Evolutionary conservation across 2,329 filamentous ascomycete genomes (phyloP).

Genomic region (Beauveria australis): DNA sequence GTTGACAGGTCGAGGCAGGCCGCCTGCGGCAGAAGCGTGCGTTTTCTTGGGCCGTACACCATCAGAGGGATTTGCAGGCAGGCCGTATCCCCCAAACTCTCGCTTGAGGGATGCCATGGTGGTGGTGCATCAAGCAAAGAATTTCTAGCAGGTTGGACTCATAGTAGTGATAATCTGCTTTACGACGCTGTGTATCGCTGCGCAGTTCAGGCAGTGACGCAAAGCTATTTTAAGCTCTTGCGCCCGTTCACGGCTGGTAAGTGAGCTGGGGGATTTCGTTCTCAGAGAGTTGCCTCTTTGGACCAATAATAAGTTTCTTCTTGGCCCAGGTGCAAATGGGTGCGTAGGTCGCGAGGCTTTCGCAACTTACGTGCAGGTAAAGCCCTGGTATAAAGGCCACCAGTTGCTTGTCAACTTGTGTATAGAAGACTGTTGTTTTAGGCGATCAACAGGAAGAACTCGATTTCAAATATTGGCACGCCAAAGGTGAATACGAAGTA

Average conservation of each 20-base stretch:
- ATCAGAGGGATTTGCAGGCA: constrained; percentile 9
- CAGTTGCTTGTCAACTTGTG: background rate
- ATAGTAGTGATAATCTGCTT: background rate
- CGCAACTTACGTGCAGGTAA: background rate
- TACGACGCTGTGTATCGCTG: background rate
- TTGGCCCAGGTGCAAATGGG: background rate
- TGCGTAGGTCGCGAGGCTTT: background rate
- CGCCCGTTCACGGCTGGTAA: background rate
- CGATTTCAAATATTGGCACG: background rate
- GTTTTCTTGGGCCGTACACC: constrained; percentile 1
- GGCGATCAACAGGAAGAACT: background rate
- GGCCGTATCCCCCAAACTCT: constrained; percentile 11
- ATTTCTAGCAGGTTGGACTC: background rate
- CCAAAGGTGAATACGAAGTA: background rate
- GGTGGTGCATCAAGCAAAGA: background rate
- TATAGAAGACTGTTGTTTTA: background rate
- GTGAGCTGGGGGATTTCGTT: background rate
- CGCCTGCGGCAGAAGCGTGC: background rate
- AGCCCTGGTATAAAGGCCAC: background rate
- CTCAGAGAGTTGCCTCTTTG: background rate
- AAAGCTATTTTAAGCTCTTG: background rate
- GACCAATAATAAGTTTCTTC: background rate
- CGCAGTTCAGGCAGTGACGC: background rate
- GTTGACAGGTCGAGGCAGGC: background rate
- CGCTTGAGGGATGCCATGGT: constrained; percentile 10